Evolutionary conservation across 805 yeast genomes (phyloP).

Genomic region (Brettanomyces naardenensis): DNA sequence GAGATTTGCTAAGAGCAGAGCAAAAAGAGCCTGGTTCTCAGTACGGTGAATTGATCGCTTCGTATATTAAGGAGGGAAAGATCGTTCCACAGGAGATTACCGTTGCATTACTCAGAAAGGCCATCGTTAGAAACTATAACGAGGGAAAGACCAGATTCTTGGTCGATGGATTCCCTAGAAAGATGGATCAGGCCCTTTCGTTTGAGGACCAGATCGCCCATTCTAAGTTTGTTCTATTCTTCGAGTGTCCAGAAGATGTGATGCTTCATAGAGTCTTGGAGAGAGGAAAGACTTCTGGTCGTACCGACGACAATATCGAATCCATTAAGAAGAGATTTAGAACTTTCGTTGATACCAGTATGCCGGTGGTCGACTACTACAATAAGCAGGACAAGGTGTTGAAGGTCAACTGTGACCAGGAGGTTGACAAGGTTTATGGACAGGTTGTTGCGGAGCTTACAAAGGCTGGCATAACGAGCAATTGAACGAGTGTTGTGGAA

Average conservation of each 20-base stretch:
- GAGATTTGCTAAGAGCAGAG: conserved; percentile 90
- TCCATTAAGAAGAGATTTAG: conserved; percentile 83
- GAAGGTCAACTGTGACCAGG: conserved; percentile 67
- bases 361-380: conserved; percentile 88
- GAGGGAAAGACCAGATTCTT: conserved; percentile 60
- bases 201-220: conserved; percentile 74
- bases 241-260: conserved; percentile 74
- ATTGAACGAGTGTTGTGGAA: no score
- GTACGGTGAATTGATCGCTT: conserved; percentile 78
- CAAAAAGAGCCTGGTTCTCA: conserved; percentile 76
- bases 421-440: conserved; percentile 70
- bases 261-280: conserved; percentile 81
- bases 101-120: conserved; percentile 70
- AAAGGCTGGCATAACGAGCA: conserved; percentile 25
- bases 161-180: conserved; percentile 95
- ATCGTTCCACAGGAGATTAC: conserved; percentile 95
- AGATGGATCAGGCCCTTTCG: conserved; percentile 96
- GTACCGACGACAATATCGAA: conserved; percentile 88
- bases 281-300: conserved; percentile 92
- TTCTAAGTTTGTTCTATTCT: conserved; percentile 64
- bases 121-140: conserved; percentile 48
- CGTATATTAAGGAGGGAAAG: conserved; percentile 76
- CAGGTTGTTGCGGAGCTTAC: conserved; percentile 62
- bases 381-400: conserved; percentile 70
- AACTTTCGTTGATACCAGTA: conserved; percentile 78